Base-by-base conservation (phyloP, 73 alveolate genomes). In the Blepharisma stoltei region DNA sequence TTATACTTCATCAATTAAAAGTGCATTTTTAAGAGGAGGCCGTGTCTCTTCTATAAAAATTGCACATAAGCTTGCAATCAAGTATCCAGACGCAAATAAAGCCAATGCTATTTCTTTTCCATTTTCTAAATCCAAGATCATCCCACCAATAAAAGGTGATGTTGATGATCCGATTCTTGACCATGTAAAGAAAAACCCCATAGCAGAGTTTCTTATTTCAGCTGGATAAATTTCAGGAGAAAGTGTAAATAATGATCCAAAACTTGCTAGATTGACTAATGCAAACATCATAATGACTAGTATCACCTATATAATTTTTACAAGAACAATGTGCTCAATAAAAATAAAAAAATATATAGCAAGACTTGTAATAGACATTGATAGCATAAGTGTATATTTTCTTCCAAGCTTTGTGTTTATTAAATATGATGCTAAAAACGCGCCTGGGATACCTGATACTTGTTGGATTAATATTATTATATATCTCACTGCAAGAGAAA, bases 151-250 rank as follows among this genome's bases (percentile, higher is more conserved):
- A 9, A 60, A 14, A n/a, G 73, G 73, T n/a, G 49, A 8, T 1
- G 46, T 14, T 14, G 23, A 14, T 25, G 46, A n/a, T 60, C 48
- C 73, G 5, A 60, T 20, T 38, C 73, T 60, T 25, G 73, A n/a
- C 2, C 37, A 60, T 14, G 23, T 25, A 3, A 14, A 14, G 23
- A 25, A n/a, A 20, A 60, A 60, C 0, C 49, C 14, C 73, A 60
- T 20, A 8, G 46, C 73, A 60, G 73, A 14, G 47, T 11, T 18
- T 25, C 73, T 60, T 20, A 60, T 38, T 9, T 25, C 18, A 60
- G 73, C 23, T 9, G 73, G 73, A 60, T 14, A 25, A 11, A 38
- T 14, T 25, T 60, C 73, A 60, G 73, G 48, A 60, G 49, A n/a
- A 20, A 60, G 46, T 2, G 73, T 60, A 25, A 14, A 18, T 9